A percentile compares a stretch with the other conserved stretches of the same genome.
phyloP scores from a whole-genome alignment of 1,284 basidiomycete species.

The Marasmius sp. region DNA sequence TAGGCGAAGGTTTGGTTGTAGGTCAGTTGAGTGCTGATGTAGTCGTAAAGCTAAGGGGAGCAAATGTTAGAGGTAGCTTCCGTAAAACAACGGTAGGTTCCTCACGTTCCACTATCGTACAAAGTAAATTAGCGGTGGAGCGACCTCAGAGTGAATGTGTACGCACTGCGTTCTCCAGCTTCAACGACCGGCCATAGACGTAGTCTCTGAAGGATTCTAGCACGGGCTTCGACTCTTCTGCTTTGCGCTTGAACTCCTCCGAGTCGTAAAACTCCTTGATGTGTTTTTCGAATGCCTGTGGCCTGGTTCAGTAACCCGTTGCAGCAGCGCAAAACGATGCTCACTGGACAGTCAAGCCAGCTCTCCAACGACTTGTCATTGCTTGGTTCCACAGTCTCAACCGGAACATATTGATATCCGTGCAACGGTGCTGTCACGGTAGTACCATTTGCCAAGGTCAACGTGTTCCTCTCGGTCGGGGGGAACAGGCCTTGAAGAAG shows the following conservation, averaged over 20 bases:
- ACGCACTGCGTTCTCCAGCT: constrained; percentile 1
- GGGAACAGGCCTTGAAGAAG: constrained; percentile 16
- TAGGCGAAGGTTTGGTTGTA: constrained; percentile 1
- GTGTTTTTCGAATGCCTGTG: neutral
- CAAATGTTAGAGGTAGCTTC: neutral
- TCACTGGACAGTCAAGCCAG: constrained; percentile 1
- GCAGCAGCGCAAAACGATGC: neutral
- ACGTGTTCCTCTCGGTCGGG: constrained; percentile 11
- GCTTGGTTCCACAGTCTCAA: constrained; percentile 12
- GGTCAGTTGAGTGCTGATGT: neutral
- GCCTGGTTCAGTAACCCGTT: too few relatives aligned
- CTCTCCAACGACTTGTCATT: constrained; percentile 10
- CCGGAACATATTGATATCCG: constrained; percentile 18
- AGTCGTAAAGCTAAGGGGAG: neutral
- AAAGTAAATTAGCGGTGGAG: neutral
- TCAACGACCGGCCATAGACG: neutral
- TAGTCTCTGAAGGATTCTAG: neutral
- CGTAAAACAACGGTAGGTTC: neutral
- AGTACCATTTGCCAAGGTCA: constrained; percentile 15
- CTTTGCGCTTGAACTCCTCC: neutral
- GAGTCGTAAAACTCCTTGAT: neutral
- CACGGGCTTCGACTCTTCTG: neutral
- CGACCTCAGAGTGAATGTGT: neutral
- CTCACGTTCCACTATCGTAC: neutral
- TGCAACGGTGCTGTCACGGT: constrained; percentile 12